Conservation (phyloP, 73 alveolate species). For the Stentor coeruleus region DNA sequence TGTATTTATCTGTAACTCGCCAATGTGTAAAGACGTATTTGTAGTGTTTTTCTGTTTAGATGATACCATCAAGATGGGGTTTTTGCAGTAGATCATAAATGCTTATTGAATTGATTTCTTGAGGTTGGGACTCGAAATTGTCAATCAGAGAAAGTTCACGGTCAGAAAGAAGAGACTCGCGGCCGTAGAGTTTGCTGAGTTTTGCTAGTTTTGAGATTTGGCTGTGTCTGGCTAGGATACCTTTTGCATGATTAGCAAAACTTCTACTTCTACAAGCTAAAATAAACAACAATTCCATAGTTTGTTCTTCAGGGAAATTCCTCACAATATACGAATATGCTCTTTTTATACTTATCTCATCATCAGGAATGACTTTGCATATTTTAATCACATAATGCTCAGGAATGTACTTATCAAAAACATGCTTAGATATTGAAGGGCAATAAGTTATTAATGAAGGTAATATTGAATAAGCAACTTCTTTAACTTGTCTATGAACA, state of each 20-base stretch:
- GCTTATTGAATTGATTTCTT: neutral
- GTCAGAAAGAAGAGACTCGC: neutral
- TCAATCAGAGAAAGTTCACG: neutral
- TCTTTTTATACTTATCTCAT: neutral
- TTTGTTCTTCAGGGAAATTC: neutral
- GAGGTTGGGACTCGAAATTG: too few species aligned
- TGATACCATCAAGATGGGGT: neutral
- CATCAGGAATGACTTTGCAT: neutral
- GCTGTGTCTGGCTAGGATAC: neutral
- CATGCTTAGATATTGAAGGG: constrained; percentile 2
- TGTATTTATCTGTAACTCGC: neutral
- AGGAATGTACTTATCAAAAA: neutral
- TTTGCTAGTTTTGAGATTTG: neutral
- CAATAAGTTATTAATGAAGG: neutral
- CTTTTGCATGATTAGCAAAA: neutral
- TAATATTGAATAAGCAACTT: neutral
- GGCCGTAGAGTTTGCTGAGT: neutral
- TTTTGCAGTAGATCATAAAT: neutral
- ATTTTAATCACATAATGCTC: neutral
- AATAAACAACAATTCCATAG: neutral
- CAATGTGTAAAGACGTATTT: constrained; percentile 4
- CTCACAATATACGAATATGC: constrained; percentile 17
- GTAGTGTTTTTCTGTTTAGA: neutral
- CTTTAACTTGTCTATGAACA: neutral
- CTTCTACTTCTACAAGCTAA: constrained; percentile 1